These are phyloP conservation scores for Zymoseptoria tritici DNA, from an alignment of 2,329 filamentous ascomycete species.

Conservation along the genomic window DNA sequence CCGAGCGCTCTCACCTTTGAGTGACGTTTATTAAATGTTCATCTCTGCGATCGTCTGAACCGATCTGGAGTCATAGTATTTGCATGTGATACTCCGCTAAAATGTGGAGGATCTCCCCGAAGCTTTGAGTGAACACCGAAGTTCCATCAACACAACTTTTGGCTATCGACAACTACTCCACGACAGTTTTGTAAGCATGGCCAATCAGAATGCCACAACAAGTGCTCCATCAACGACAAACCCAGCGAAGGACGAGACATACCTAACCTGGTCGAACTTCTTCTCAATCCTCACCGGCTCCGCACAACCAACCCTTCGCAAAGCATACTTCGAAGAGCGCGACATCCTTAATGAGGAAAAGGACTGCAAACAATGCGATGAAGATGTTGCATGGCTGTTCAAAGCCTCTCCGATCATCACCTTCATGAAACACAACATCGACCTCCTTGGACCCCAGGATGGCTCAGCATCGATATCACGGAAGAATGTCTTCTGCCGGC, in stretches of 20 bases:
- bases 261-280: slow-evolving; percentile 68
- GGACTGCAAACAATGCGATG: slow-evolving; percentile 76
- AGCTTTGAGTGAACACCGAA: neutral
- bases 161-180: neutral
- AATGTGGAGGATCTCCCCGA: neutral
- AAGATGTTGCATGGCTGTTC: slow-evolving; percentile 75
- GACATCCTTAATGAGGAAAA: slow-evolving; percentile 67
- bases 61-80: neutral
- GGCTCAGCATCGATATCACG: slow-evolving; percentile 56
- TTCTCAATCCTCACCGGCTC: slow-evolving; percentile 72
- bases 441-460: slow-evolving; percentile 53
- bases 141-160: neutral
- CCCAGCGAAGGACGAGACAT: slow-evolving; percentile 26
- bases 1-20: too few relatives aligned
- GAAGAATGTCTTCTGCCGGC: slow-evolving; percentile 71
- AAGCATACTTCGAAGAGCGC: slow-evolving; percentile 69
- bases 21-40: neutral
- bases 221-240: neutral
- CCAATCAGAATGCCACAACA: neutral
- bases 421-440: slow-evolving; percentile 78
- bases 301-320: slow-evolving; percentile 60
- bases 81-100: neutral
- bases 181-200: neutral
- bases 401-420: slow-evolving; percentile 76
- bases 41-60: neutral